A percentile compares a stretch with the other conserved stretches of the same genome.
These are phyloP conservation scores for Lobosporangium transversale DNA, from an alignment of 192 early-diverging fungal species.

Conservation along the genomic window DNA sequence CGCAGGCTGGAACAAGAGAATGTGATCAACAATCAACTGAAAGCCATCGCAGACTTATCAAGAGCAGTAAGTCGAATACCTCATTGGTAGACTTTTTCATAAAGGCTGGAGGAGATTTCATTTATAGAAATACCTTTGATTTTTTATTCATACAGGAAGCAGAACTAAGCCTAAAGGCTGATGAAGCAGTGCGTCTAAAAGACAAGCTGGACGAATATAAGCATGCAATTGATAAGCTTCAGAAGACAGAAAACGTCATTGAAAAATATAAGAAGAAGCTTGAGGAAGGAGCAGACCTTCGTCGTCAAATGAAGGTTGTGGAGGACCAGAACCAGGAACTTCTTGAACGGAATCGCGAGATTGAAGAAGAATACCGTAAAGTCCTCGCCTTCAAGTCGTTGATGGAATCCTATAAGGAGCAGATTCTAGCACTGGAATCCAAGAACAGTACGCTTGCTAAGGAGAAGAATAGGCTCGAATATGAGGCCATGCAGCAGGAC, in stretches of 20 bases:
- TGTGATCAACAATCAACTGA: conserved; percentile 66
- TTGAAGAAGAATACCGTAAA: conserved; percentile 92
- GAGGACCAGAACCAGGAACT: conserved; percentile 82
- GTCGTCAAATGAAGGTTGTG: conserved; percentile 78
- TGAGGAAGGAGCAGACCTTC: conserved; percentile 86
- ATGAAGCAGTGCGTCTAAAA: conserved; percentile 76
- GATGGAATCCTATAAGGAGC: conserved; percentile 91
- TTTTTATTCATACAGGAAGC: conserved; percentile 59
- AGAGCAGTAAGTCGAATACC: conserved; percentile 63
- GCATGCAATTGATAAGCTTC: conserved; percentile 89
- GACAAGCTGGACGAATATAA: conserved; percentile 94
- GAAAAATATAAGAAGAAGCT: conserved; percentile 97
- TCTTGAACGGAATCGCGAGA: conserved; percentile 73
- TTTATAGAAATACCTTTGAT: no score
- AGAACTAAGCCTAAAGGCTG: conserved; percentile 69
- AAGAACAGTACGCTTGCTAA: conserved; percentile 72
- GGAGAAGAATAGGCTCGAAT: conserved; percentile 77
- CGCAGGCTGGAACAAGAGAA: conserved; percentile 75
- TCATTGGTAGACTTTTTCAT: no score
- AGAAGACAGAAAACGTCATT: conserved; percentile 92
- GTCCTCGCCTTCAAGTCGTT: conserved; percentile 78
- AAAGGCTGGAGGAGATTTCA: no score
- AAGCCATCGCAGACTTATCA: conserved; percentile 72
- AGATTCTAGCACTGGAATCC: conserved; percentile 78
- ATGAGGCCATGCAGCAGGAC: conserved; percentile 70